Evolutionary conservation across 345 rosid species (phyloP).

Genomic region (Noccaea bulbosa): DNA sequence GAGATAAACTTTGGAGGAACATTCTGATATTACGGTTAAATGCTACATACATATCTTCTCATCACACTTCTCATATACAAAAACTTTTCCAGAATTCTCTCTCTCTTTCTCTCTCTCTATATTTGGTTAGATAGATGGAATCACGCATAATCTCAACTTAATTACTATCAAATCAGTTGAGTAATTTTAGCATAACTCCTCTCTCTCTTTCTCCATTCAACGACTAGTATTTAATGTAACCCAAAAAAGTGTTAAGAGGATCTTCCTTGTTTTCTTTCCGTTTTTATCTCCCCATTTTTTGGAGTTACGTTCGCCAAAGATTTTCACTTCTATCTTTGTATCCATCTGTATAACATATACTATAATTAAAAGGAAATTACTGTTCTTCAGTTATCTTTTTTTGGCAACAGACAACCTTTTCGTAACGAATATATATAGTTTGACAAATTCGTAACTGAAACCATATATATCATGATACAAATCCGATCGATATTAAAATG

Average conservation of each 20-base stretch:
- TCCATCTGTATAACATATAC: neutral
- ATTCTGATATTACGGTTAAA: slow-evolving; percentile 18
- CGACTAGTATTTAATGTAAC: neutral
- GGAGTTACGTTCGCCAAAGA: slow-evolving; percentile 16
- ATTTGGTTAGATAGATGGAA: slow-evolving; percentile 24
- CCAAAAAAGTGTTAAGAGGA: neutral
- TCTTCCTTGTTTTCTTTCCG: slow-evolving; percentile 9
- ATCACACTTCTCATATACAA: slow-evolving; percentile 15
- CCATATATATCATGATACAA: neutral
- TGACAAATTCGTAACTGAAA: neutral
- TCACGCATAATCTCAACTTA: slow-evolving; percentile 33
- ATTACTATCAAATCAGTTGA: slow-evolving; percentile 9
- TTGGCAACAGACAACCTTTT: neutral
- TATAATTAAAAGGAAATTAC: neutral
- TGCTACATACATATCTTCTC: neutral
- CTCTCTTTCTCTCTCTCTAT: slow-evolving; percentile 28
- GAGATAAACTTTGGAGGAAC: slow-evolving; percentile 29
- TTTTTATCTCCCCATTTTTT: slow-evolving; percentile 21
- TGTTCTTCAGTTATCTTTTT: neutral
- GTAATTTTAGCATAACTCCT: slow-evolving; percentile 33
- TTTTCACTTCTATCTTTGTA: slow-evolving; percentile 3
- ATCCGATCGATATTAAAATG: neutral
- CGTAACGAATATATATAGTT: slow-evolving; percentile 7
- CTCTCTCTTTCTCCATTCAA: neutral
- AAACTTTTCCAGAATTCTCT: slow-evolving; percentile 17